Conservation (phyloP, 1,284 basidiomycete species). For the Apiotrichum mycotoxinovorans region DNA sequence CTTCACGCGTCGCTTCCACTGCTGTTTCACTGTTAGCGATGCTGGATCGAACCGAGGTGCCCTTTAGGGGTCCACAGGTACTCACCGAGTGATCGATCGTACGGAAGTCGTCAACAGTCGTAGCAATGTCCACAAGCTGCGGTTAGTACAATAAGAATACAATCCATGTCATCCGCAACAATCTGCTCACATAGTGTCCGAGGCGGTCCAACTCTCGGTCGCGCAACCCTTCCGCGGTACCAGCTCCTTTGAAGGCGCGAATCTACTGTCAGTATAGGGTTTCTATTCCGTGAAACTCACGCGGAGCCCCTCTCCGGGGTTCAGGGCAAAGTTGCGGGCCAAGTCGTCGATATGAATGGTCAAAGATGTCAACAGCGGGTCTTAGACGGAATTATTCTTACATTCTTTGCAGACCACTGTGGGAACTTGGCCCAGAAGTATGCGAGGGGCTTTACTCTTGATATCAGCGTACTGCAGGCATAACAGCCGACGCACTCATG, state of each 20-base stretch:
- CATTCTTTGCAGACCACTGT: conserved; percentile 58
- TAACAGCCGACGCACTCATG: conserved; percentile 55
- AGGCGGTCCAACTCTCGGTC: conserved; percentile 68
- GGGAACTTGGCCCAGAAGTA: conserved; percentile 85
- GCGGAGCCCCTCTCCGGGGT: conserved; percentile 75
- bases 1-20: conserved; percentile 21
- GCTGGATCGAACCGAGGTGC: background rate
- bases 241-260: conserved; percentile 70
- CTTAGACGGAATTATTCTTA: conserved; percentile 5
- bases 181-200: conserved; percentile 55
- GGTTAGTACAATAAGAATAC: background rate
- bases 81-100: conserved; percentile 39
- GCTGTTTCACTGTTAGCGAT: conserved; percentile 8
- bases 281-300: conserved; percentile 19
- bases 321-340: conserved; percentile 81
- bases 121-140: conserved; percentile 34
- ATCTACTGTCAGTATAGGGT: conserved; percentile 51
- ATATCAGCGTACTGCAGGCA: background rate
- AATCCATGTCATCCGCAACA: too few species aligned
- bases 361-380: conserved; percentile 12
- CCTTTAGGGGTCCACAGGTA: background rate
- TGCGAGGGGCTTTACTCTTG: conserved; percentile 69
- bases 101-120: conserved; percentile 36
- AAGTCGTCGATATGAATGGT: conserved; percentile 87
- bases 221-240: conserved; percentile 57